Base-by-base conservation (phyloP, 2,329 filamentous ascomycete species). In the Lachnellula suecica region DNA sequence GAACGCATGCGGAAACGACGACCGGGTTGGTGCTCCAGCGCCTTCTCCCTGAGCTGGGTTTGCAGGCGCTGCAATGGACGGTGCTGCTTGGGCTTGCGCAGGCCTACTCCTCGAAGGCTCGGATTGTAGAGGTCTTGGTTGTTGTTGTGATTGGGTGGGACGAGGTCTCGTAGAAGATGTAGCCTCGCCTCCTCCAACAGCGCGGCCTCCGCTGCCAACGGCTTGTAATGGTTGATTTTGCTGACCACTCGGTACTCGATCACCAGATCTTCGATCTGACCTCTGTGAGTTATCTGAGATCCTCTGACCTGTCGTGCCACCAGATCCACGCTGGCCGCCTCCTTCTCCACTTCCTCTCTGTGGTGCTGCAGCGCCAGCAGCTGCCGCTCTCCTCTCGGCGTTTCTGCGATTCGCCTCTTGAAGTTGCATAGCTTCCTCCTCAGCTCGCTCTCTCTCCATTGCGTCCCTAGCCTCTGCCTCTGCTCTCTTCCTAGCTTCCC, bases 1-100 rank as follows among this genome's bases (percentile, higher is more conserved):
- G 65, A 99, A 99, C 0, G 94, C 94, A 71, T 97, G 94, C 1
- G 94, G 94, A 60, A 99, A 97, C 0, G 87, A 85, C 43, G 88
- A 89, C 52, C 84, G 77, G 47, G 79, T 57, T 43, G 44, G 50
- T 23, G 53, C 53, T 10, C 40, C 51, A 59, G 63, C 15, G 59
- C 66, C 53, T 17, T 24, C 51, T 34, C 41, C 59, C 47, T 37
- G 53, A 10, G 41, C 50, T 42, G 19, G 25, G 17, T 40, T 38
- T 25, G 57, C 45, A 15, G 54, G 51, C 19, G 42, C 56, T 8
- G 53, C 40, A 44, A 48, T 44, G 31, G 53, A 40, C 24, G 34
- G 43, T 23, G 40, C 51, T 48, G 45, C 27, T 38, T 54, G 52
- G 42, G 53, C 23, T 44, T 54, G 51, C 34, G 55, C 24, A 51